Evolutionary conservation across 495 filamentous ascomycete genomes (phyloP).

Genomic region (Peziza echinospora): DNA sequence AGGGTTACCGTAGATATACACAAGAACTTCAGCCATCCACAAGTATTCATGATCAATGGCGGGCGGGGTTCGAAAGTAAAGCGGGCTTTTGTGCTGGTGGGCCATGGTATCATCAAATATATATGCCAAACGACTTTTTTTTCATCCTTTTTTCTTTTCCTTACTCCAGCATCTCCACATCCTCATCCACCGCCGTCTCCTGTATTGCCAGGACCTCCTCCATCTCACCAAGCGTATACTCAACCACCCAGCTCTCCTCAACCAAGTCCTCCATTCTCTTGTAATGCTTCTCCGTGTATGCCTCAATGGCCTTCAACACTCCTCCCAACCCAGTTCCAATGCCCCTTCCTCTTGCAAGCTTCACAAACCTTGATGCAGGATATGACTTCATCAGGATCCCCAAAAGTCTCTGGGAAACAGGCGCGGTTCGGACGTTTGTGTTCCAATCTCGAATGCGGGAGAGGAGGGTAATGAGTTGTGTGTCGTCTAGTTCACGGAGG

Average conservation of each 20-base stretch:
- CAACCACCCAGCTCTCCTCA: slow-evolving; percentile 87
- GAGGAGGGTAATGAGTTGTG: slow-evolving; percentile 62
- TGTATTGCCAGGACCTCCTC: slow-evolving; percentile 38
- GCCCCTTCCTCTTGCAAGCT: slow-evolving; percentile 39
- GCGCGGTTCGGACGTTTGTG: slow-evolving; percentile 71
- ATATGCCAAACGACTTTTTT: too few species aligned
- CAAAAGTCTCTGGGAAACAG: slow-evolving; percentile 69
- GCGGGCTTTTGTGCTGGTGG: too few species aligned
- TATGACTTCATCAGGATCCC: slow-evolving; percentile 57
- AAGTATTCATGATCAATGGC: too few species aligned
- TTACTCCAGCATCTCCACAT: slow-evolving; percentile 10
- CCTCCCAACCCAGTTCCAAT: slow-evolving; percentile 38
- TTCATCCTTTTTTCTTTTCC: slow-evolving; percentile 11
- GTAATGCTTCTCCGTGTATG: slow-evolving; percentile 85
- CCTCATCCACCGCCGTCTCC: slow-evolving; percentile 18
- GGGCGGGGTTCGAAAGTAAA: too few species aligned
- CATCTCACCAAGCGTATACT: slow-evolving; percentile 87
- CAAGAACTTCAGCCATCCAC: too few species aligned
- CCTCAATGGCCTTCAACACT: slow-evolving; percentile 56
- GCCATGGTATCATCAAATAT: too few species aligned
- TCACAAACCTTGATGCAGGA: slow-evolving; percentile 48
- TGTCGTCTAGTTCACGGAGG: slow-evolving; percentile 50
- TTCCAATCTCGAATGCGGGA: slow-evolving; percentile 83
- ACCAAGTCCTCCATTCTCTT: slow-evolving; percentile 63
- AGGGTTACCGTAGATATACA: too few species aligned